These are phyloP conservation scores for Geotrichum fermentans DNA, from an alignment of 1,139 yeast genomes.

Conservation along the genomic window DNA sequence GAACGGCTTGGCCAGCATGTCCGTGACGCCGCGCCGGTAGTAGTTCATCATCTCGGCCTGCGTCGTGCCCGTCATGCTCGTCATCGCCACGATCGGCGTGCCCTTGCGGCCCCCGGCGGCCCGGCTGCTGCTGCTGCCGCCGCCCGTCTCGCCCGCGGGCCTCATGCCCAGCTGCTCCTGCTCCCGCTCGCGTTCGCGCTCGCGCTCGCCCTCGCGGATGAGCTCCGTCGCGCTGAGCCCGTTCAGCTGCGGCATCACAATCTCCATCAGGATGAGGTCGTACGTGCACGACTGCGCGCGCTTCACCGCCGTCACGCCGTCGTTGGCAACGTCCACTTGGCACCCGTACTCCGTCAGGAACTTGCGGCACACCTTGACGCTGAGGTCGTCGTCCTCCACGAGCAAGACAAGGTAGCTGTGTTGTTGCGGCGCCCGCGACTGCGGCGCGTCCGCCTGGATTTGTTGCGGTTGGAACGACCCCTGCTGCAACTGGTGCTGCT, in stretches of 20 bases:
- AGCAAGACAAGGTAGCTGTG: constrained; percentile 49
- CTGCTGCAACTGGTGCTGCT: not conserved
- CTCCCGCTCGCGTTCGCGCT: not conserved
- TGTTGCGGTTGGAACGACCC: not conserved
- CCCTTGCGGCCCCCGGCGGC: constrained; percentile 37
- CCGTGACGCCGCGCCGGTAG: constrained; percentile 85
- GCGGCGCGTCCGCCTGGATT: not conserved
- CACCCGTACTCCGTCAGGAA: constrained; percentile 85
- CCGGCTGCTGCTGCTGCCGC: not conserved
- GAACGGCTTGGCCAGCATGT: constrained; percentile 87
- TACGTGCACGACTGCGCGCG: constrained; percentile 61
- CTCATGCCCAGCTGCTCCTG: not conserved
- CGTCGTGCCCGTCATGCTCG: constrained; percentile 50
- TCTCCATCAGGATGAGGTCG: constrained; percentile 86
- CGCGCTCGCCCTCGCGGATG: constrained; percentile 66
- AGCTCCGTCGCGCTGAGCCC: constrained; percentile 91
- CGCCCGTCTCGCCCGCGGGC: not conserved
- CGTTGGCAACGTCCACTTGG: constrained; percentile 85
- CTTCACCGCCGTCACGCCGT: constrained; percentile 83
- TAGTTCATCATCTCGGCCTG: constrained; percentile 37
- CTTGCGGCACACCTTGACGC: constrained; percentile 50
- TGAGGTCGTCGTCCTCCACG: constrained; percentile 82
- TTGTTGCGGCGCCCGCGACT: not conserved
- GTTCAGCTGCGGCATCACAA: constrained; percentile 89
- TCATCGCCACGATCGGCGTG: constrained; percentile 92